A percentile compares a stretch with the other conserved stretches of the same genome.
phyloP scores from a whole-genome alignment of 2,329 filamentous ascomycete genomes.

The Microcera coccophila region DNA sequence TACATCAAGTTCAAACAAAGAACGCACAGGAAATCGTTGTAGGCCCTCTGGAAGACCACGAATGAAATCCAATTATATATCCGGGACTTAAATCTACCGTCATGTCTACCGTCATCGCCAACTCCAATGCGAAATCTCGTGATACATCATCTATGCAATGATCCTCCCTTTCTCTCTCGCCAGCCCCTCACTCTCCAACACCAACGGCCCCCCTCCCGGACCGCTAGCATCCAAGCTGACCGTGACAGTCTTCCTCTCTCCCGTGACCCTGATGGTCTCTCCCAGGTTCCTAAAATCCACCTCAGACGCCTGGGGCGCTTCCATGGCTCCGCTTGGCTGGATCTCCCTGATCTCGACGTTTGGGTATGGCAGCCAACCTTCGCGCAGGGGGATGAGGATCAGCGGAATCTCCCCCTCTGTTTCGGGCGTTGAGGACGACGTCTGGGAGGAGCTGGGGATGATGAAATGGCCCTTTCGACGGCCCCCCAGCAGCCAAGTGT shows the following conservation, averaged over 20 bases:
- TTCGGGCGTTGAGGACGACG: slow-evolving; percentile 44
- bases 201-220: slow-evolving; percentile 60
- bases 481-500: slow-evolving; percentile 82
- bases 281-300: slow-evolving; percentile 76
- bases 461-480: slow-evolving; percentile 74
- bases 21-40: no score
- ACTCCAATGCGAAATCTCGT: no score
- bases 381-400: slow-evolving; percentile 72
- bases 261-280: slow-evolving; percentile 70
- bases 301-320: slow-evolving; percentile 54
- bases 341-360: slow-evolving; percentile 71
- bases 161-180: slow-evolving; percentile 32
- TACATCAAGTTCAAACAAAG: no score
- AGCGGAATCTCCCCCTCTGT: slow-evolving; percentile 61
- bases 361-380: slow-evolving; percentile 76
- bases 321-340: slow-evolving; percentile 28
- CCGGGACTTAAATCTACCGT: no score
- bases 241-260: slow-evolving; percentile 67
- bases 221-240: slow-evolving; percentile 67
- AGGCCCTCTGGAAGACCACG: no score
- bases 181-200: slow-evolving; percentile 57
- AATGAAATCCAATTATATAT: no score
- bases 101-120: no score
- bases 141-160: slow-evolving; percentile 35
- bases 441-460: slow-evolving; percentile 44